phyloP scores from a whole-genome alignment of 1,284 basidiomycete genomes.

The Microbotryum scabiosae region DNA sequence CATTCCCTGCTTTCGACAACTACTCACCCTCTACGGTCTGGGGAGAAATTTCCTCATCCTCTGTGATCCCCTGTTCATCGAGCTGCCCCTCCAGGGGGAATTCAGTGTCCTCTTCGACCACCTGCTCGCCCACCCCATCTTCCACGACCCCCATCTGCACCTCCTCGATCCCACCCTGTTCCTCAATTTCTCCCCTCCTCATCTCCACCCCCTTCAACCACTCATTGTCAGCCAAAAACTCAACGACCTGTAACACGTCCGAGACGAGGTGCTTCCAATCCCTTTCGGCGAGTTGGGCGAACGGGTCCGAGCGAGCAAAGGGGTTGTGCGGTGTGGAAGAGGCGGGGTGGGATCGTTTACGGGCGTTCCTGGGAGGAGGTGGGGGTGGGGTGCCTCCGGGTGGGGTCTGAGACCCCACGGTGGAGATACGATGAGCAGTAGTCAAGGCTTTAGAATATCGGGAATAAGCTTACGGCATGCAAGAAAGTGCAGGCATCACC shows the following conservation, averaged over 20 bases:
- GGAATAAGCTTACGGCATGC: slow-evolving; percentile 15
- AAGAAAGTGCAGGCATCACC: slow-evolving; percentile 22
- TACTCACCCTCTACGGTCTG: too few species aligned
- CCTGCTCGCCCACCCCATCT: background rate
- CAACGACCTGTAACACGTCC: slow-evolving; percentile 85
- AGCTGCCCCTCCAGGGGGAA: too few species aligned
- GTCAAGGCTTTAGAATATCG: background rate
- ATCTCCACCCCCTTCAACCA: slow-evolving; percentile 77
- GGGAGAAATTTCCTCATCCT: too few species aligned
- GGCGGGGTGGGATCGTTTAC: slow-evolving; percentile 26
- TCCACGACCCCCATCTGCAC: background rate
- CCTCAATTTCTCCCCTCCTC: slow-evolving; percentile 64
- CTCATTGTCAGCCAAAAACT: slow-evolving; percentile 85
- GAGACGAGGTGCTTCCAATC: slow-evolving; percentile 86
- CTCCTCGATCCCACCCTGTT: slow-evolving; percentile 43
- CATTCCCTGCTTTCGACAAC: too few species aligned
- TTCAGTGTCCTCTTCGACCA: background rate
- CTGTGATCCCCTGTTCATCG: too few species aligned
- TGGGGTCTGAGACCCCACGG: slow-evolving; percentile 5
- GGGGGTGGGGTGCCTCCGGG: slow-evolving; percentile 2
- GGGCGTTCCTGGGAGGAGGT: background rate
- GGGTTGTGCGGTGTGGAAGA: slow-evolving; percentile 50
- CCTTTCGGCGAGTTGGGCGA: slow-evolving; percentile 61
- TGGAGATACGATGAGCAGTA: background rate
- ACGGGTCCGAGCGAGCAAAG: slow-evolving; percentile 44